These are phyloP conservation scores for Diaporthe ilicicola DNA, from an alignment of 2,329 filamentous ascomycete species.

Conservation along the genomic window DNA sequence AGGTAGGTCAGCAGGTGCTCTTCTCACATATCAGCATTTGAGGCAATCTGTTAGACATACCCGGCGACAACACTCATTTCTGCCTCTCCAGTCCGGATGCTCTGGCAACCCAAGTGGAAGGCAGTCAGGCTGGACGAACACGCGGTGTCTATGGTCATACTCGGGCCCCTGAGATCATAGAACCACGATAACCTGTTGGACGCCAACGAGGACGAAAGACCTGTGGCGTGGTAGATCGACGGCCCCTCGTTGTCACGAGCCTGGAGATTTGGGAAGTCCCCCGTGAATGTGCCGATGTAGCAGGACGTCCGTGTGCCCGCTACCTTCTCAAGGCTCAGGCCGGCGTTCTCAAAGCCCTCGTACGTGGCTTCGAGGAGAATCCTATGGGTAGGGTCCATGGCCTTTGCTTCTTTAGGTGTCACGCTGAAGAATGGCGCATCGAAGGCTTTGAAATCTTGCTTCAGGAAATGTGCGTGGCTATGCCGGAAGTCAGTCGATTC, in stretches of 20 bases:
- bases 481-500: not conserved
- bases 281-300: constrained; percentile 46
- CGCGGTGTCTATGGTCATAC: constrained; percentile 49
- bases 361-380: constrained; percentile 71
- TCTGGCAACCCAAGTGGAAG: constrained; percentile 25
- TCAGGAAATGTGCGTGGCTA: constrained; percentile 43
- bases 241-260: constrained; percentile 38
- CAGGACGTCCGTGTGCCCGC: constrained; percentile 44
- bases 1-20: not conserved
- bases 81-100: constrained; percentile 5
- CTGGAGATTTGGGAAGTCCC: constrained; percentile 44
- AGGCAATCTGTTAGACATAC: not conserved
- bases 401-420: constrained; percentile 70
- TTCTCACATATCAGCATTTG: rapidly evolving
- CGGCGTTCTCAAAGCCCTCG: constrained; percentile 68
- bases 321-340: constrained; percentile 42
- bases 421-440: constrained; percentile 69
- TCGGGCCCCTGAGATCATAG: constrained; percentile 48
- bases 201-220: constrained; percentile 31
- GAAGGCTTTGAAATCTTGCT: constrained; percentile 40
- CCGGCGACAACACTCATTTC: constrained; percentile 21
- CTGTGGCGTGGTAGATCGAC: constrained; percentile 39
- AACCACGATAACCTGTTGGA: constrained; percentile 52
- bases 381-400: constrained; percentile 73
- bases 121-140: constrained; percentile 41